Base-by-base conservation (phyloP, 305 asterid genomes). In the Fraxinus sp. region DNA sequence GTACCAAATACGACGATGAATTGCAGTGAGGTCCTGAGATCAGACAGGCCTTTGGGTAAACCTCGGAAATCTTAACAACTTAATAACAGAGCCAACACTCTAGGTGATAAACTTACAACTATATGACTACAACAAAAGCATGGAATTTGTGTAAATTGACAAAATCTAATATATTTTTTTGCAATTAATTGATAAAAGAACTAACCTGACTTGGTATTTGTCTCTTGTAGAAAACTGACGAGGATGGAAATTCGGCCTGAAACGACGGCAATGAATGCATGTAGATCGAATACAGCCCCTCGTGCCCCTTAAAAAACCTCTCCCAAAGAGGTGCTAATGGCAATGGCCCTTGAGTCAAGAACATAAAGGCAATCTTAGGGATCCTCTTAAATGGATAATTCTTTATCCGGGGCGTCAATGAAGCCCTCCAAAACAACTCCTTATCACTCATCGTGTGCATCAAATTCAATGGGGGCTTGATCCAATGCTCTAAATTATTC, bases 261-360 rank as follows among this genome's bases (percentile, higher is more conserved):
- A 81, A 96, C 1, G 97, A 88, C n/a, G 99, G 99, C 88, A 88
- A 80, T 0, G 99, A 89, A 83, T 96, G 99, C 78, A 91, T 16
- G 82, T 93, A 96, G 36, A 94, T 91, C 1, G 98, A 92, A 84
- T 90, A 96, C 71, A 28, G 64, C 84, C 91, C 95, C 16, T 85
- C 88, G 9, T 96, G 85, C 79, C 96, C 99, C 89, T 89, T 90
- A 84, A 96, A 93, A 78, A 94, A 93, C 89, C 97, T 92, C 88
- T 93, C 98, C 99, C 99, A 96, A 4, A 96, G 93, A 32, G 97
- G 92, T 0, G 95, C 88, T 32, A 96, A 86, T 3, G 99, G 99
- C 95, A 95, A 87, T 8, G 95, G 95, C 35, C 99, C 99, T 79
- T 94, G 94, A 11, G 98, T 90, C 95, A 95, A 90, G 92, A 95